Percentiles rank a stretch among this genome's conserved stretches.
Conservation (phyloP, 495 filamentous ascomycete genomes). For the Penicillium desertorum region DNA sequence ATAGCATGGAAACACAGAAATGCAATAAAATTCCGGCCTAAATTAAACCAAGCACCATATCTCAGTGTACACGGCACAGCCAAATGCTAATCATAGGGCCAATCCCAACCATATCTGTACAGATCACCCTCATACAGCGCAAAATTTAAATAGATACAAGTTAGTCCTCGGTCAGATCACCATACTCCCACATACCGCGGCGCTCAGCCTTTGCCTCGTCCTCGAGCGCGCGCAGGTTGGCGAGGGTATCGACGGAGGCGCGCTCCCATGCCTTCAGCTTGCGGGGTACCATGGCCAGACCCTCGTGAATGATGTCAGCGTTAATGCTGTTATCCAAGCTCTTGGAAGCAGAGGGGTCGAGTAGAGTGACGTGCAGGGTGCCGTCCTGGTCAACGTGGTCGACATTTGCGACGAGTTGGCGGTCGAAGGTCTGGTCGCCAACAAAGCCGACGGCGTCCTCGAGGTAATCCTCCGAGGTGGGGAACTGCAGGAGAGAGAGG, state of each 20-base stretch:
- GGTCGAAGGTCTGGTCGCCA: constrained; percentile 61
- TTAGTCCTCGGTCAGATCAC: constrained; percentile 88
- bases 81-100: constrained; percentile 10
- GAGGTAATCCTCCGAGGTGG: constrained; percentile 73
- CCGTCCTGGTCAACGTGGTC: constrained; percentile 78
- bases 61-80: constrained; percentile 13
- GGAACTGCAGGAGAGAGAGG: constrained; percentile 88
- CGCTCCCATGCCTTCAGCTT: constrained; percentile 91
- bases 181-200: constrained; percentile 96
- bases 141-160: constrained; percentile 16
- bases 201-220: constrained; percentile 71
- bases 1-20: background rate
- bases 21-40: constrained; percentile 6
- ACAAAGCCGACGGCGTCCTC: constrained; percentile 72
- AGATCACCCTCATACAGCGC: constrained; percentile 18
- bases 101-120: constrained; percentile 20
- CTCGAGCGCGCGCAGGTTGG: constrained; percentile 63
- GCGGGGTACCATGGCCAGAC: constrained; percentile 81
- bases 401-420: constrained; percentile 83
- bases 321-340: constrained; percentile 77
- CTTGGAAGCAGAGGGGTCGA: constrained; percentile 64
- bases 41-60: constrained; percentile 2
- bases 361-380: constrained; percentile 77
- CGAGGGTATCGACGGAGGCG: constrained; percentile 67
- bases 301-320: constrained; percentile 75